Evolutionary conservation across 305 asterid species (phyloP).

Genomic region (Solanum hybrid): DNA sequence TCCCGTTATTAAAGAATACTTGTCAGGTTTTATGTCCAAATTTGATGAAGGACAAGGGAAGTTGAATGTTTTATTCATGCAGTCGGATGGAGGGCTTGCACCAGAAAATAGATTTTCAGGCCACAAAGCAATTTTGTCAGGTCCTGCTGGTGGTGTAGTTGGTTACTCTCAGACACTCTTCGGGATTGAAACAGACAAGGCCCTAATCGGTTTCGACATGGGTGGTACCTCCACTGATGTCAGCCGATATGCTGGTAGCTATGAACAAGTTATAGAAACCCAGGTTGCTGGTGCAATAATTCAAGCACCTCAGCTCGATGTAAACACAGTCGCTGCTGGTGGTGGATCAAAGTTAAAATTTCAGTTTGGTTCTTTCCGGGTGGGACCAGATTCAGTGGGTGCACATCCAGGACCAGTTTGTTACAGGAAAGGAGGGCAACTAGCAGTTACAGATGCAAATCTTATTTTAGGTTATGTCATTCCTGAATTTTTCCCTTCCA

Average conservation of each 20-base stretch:
- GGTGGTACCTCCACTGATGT: conserved; percentile 99
- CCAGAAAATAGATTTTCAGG: conserved; percentile 94
- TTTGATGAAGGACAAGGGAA: conserved; percentile 64
- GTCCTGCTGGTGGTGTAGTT: conserved; percentile 98
- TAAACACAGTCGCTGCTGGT: conserved; percentile 95
- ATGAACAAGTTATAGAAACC: conserved; percentile 89
- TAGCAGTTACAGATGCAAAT: conserved; percentile 93
- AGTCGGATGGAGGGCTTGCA: conserved; percentile 98
- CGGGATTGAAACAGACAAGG: conserved; percentile 74
- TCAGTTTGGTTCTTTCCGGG: conserved; percentile 89
- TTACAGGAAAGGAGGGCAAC: conserved; percentile 87
- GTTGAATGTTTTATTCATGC: conserved; percentile 88
- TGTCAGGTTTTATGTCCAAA: conserved; percentile 89
- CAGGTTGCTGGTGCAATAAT: conserved; percentile 88
- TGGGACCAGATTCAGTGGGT: conserved; percentile 96
- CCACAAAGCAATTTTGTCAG: conserved; percentile 94
- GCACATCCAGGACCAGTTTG: conserved; percentile 99
- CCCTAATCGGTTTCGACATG: conserved; percentile 98
- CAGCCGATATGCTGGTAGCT: conserved; percentile 89
- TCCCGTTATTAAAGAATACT: conserved; percentile 84
- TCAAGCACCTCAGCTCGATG: conserved; percentile 99
- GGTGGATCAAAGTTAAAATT: conserved; percentile 95
- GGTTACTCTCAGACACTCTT: conserved; percentile 93
- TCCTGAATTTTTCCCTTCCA: conserved; percentile 87
- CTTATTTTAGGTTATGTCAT: conserved; percentile 77